Base-by-base conservation (phyloP, 1,284 basidiomycete species). In the Violaceomyces palustris region DNA sequence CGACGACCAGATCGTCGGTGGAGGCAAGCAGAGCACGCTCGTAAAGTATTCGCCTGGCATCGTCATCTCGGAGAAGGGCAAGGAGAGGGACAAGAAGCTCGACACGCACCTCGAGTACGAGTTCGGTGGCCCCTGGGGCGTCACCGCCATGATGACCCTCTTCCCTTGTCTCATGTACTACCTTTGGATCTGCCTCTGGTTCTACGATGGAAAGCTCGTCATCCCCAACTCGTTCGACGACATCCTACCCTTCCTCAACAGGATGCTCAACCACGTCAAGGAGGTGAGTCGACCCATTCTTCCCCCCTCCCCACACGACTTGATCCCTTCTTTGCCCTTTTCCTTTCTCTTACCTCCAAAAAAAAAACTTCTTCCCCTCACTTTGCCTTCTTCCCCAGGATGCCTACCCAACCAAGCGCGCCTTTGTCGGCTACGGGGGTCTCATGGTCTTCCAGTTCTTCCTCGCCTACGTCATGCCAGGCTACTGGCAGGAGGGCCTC, bases 91-190 rank as follows among this genome's bases (percentile, higher is more conserved):
- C 61, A 67, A 67, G 58, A 53, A 59, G 42, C 61, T 73, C 45
- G 70, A 73, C 45, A 43, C 54, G 43, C 70, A 73, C 50, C 42
- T 58, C 24, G 65, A 65, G 36, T 71, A 48, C 77, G 92, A 98
- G 76, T 98, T 98, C 68, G 94, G 93, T 60, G 93, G 93, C 7
- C 92, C 93, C 32, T 79, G 80, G 76, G 93, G 94, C 35, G 89
- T 92, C 31, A 76, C 83, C 9, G 86, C 86, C 23, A 97, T 99
- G 79, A 98, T 99, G 87, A 79, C 85, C 23, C 83, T 87, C 40
- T 99, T 98, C 75, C 93, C 93, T 0, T 75, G 84, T 28, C 79
- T 88, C 54, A 89, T 91, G 92, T 97, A 97, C 77, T 98, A 98
- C 77, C 82, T 98, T 61, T 97, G 90, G 88, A 89, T 91, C 61